Evolutionary conservation across 768 basidiomycete genomes (phyloP).

Genomic region (Panaeolus cyanescens): DNA sequence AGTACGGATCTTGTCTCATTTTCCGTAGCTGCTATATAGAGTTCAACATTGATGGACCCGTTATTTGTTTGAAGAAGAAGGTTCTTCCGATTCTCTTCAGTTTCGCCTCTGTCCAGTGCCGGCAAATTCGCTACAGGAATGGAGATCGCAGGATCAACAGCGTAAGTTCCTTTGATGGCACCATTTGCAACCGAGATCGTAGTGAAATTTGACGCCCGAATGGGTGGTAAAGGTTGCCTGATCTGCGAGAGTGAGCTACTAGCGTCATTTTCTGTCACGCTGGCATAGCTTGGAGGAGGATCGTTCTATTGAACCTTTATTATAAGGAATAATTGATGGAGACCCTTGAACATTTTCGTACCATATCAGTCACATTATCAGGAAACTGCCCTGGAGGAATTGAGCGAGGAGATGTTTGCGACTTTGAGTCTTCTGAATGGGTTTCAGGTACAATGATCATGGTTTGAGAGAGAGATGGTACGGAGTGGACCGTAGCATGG

Average conservation of each 20-base stretch:
- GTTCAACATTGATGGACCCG: slow-evolving; percentile 35
- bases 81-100: slow-evolving; percentile 38
- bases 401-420: neutral
- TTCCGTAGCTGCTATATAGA: slow-evolving; percentile 28
- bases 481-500: no score
- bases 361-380: neutral
- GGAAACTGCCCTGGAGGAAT: neutral
- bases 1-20: neutral
- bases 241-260: neutral
- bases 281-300: neutral
- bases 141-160: slow-evolving; percentile 39
- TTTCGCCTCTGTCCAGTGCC: slow-evolving; percentile 31
- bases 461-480: no score
- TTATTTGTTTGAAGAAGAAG: slow-evolving; percentile 31
- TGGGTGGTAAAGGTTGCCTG: slow-evolving; percentile 11
- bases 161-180: slow-evolving; percentile 33
- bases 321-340: neutral
- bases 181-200: slow-evolving; percentile 26
- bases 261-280: neutral
- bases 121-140: slow-evolving; percentile 38
- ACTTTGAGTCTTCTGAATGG: neutral
- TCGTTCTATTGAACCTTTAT: neutral
- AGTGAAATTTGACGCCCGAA: slow-evolving; percentile 30
- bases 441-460: neutral
- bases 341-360: neutral